Evolutionary conservation across 2,329 filamentous ascomycete species (phyloP).

Genomic region (Fusarium sp.): DNA sequence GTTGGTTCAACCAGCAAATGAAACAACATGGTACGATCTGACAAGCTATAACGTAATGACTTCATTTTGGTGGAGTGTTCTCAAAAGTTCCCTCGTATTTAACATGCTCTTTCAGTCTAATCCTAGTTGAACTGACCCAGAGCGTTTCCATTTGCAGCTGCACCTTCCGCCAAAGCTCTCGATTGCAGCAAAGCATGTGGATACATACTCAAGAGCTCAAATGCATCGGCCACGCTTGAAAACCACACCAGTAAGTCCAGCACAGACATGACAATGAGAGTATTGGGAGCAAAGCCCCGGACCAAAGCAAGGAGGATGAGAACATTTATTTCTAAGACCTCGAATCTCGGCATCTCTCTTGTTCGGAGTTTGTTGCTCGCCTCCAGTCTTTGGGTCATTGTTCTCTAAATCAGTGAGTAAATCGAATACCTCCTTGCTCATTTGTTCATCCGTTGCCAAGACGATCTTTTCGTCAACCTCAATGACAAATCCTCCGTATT

Average conservation of each 20-base stretch:
- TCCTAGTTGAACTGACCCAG: fast-evolving
- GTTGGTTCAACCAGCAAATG: not conserved
- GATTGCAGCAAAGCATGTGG: too few species aligned
- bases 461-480: not conserved
- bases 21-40: fast-evolving
- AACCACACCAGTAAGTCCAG: not conserved
- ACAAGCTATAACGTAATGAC: not conserved
- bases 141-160: not conserved
- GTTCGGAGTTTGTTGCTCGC: fast-evolving
- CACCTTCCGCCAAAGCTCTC: too few species aligned
- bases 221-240: not conserved
- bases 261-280: not conserved
- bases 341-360: fast-evolving
- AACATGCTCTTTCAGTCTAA: not conserved
- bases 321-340: not conserved
- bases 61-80: fast-evolving
- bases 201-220: not conserved
- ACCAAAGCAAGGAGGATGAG: not conserved
- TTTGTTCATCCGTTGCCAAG: fast-evolving
- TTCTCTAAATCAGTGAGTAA: not conserved
- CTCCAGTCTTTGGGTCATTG: fast-evolving
- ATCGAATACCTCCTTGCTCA: fast-evolving
- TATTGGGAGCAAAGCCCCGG: not conserved
- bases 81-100: not conserved
- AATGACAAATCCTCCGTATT: not conserved